Evolutionary conservation across 495 filamentous ascomycete genomes (phyloP).

Genomic region (Penicillium simplicissimum): DNA sequence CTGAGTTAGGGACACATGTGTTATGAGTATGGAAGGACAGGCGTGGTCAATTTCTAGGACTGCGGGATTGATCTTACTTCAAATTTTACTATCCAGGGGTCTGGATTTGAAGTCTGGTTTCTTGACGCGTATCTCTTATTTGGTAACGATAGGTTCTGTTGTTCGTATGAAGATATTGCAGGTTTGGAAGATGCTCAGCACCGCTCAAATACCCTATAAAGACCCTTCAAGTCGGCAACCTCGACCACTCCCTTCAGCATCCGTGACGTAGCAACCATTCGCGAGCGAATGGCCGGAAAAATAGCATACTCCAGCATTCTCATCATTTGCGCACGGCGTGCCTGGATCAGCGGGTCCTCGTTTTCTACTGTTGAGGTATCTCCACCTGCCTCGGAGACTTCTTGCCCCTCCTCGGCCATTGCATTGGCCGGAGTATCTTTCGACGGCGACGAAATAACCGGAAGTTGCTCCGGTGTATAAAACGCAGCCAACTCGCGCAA

Average conservation of each 20-base stretch:
- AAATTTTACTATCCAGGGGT: neutral
- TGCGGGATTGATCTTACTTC: slow-evolving; percentile 2
- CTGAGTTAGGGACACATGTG: slow-evolving; percentile 8
- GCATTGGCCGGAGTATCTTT: slow-evolving; percentile 5
- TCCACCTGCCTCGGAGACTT: slow-evolving; percentile 17
- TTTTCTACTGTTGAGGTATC: slow-evolving; percentile 23
- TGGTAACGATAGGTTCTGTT: neutral
- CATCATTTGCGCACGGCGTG: slow-evolving; percentile 63
- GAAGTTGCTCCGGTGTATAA: slow-evolving; percentile 85
- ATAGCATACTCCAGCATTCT: slow-evolving; percentile 78
- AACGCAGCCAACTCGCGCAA: slow-evolving; percentile 86
- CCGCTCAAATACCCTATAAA: slow-evolving; percentile 97
- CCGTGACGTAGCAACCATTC: slow-evolving; percentile 79
- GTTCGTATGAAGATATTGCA: neutral
- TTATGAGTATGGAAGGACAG: slow-evolving; percentile 4
- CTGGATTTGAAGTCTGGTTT: neutral
- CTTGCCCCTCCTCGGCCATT: slow-evolving; percentile 4
- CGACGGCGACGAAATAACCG: slow-evolving; percentile 45
- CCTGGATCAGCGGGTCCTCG: slow-evolving; percentile 53
- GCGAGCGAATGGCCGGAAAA: slow-evolving; percentile 83
- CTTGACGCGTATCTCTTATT: slow-evolving; percentile 4
- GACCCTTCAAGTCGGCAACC: slow-evolving; percentile 88
- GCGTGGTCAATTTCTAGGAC: slow-evolving; percentile 9
- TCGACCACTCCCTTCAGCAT: slow-evolving; percentile 82
- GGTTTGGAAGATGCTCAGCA: slow-evolving; percentile 58